These are phyloP conservation scores for Pichia sp. DNA, from an alignment of 1,139 yeast genomes.

Conservation along the genomic window DNA sequence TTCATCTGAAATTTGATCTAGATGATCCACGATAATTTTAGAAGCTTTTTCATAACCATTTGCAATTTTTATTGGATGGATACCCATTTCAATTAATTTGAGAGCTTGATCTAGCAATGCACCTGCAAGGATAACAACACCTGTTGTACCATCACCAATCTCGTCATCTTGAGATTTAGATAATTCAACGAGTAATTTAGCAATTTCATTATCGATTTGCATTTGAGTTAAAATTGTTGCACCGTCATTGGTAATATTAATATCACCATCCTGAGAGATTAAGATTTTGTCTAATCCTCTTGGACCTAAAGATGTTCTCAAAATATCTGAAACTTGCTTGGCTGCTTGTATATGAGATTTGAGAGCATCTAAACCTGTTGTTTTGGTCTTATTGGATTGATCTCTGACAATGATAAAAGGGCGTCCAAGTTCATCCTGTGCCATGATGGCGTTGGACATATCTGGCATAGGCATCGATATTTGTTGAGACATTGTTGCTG, in stretches of 20 bases:
- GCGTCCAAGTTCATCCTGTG: constrained; percentile 98
- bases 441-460: constrained; percentile 94
- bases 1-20: constrained; percentile 67
- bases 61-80: constrained; percentile 94
- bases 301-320: constrained; percentile 91
- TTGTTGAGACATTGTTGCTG: too few relatives aligned
- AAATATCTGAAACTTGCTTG: constrained; percentile 86
- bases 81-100: constrained; percentile 91
- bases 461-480: constrained; percentile 70
- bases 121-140: constrained; percentile 94
- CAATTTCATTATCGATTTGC: constrained; percentile 95
- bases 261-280: constrained; percentile 91
- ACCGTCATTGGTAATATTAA: constrained; percentile 96
- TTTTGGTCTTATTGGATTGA: constrained; percentile 88
- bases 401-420: constrained; percentile 97
- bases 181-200: constrained; percentile 87
- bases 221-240: constrained; percentile 93
- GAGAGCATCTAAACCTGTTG: constrained; percentile 92
- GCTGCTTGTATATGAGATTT: constrained; percentile 95
- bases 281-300: constrained; percentile 96
- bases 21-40: constrained; percentile 71
- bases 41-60: constrained; percentile 98
- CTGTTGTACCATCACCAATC: constrained; percentile 99
- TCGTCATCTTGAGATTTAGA: constrained; percentile 97
- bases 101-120: constrained; percentile 91